phyloP scores from a whole-genome alignment of 164 flowering plant species.

The Magnolia changhungtana region DNA sequence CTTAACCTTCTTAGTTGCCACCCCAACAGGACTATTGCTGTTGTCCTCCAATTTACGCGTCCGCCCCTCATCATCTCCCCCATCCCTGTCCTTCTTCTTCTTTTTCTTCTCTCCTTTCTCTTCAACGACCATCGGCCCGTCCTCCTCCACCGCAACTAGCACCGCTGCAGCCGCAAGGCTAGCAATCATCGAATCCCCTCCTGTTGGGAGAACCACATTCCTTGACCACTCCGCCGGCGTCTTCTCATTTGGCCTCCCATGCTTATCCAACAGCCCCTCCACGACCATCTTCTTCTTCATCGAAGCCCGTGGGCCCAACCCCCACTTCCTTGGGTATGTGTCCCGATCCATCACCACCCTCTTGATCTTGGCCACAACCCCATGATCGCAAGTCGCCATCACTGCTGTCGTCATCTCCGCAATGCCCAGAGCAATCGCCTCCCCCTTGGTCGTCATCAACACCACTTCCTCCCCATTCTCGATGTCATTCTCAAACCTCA shows the following conservation, averaged over 20 bases:
- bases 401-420: conserved; percentile 87
- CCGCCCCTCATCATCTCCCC: conserved; percentile 16
- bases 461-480: conserved; percentile 75
- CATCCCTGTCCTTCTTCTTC: conserved; percentile 35
- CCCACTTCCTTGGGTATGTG: conserved; percentile 83
- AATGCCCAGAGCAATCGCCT: conserved; percentile 74
- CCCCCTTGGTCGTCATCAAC: conserved; percentile 78
- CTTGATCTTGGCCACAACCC: conserved; percentile 76
- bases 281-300: conserved; percentile 73
- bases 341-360: conserved; percentile 88
- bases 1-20: background rate
- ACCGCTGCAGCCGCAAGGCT: conserved; percentile 47
- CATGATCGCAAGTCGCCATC: conserved; percentile 84
- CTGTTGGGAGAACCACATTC: conserved; percentile 60
- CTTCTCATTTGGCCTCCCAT: conserved; percentile 68
- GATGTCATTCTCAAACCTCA: conserved; percentile 77
- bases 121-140: background rate
- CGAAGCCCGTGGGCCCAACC: conserved; percentile 74
- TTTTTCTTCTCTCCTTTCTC: conserved; percentile 25
- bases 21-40: background rate
- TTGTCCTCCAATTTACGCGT: conserved; percentile 2
- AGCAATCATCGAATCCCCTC: conserved; percentile 65
- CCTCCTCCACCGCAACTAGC: conserved; percentile 15
- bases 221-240: conserved; percentile 71
- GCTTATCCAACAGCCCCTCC: conserved; percentile 63